Conservation (phyloP, 352 stramenopile genomes). For the Phytopythium delawarense region DNA sequence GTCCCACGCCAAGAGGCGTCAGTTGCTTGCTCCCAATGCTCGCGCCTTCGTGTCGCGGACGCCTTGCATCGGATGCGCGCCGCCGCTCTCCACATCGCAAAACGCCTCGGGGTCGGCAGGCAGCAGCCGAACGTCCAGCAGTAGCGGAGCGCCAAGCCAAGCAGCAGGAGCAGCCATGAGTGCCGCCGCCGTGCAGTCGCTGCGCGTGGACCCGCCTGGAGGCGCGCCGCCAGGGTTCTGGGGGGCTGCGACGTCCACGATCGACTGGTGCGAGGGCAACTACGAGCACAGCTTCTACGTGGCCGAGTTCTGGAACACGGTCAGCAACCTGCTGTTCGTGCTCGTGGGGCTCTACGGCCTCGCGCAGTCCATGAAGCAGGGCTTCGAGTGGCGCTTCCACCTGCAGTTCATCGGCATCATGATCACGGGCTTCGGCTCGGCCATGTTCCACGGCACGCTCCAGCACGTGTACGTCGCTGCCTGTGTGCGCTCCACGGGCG, state of each 20-base stretch:
- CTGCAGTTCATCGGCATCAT: constrained; percentile 72
- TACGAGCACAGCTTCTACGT: constrained; percentile 78
- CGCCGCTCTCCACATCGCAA: neutral
- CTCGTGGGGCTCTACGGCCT: constrained; percentile 73
- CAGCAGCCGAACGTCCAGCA: too few relatives aligned
- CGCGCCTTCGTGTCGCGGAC: too few relatives aligned
- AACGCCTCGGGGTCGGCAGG: neutral
- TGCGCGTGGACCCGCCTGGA: neutral
- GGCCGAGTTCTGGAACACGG: constrained; percentile 87
- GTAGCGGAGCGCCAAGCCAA: neutral
- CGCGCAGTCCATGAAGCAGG: constrained; percentile 48
- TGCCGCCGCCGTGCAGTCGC: neutral
- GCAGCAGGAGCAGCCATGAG: constrained; percentile 9
- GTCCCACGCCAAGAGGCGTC: neutral
- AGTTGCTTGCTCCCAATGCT: neutral
- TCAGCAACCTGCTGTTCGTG: constrained; percentile 80
- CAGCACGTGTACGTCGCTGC: constrained; percentile 48
- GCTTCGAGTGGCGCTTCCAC: constrained; percentile 77
- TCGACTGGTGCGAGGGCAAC: constrained; percentile 87
- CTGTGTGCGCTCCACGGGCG: too few relatives aligned
- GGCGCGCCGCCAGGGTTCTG: constrained; percentile 35
- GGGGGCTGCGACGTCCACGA: constrained; percentile 67
- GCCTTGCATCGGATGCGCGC: neutral
- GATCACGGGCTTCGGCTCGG: constrained; percentile 74
- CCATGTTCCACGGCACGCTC: constrained; percentile 85